Evolutionary conservation across 306 rosid genomes (phyloP).

Genomic region (Dalbergia cochinchinensis): DNA sequence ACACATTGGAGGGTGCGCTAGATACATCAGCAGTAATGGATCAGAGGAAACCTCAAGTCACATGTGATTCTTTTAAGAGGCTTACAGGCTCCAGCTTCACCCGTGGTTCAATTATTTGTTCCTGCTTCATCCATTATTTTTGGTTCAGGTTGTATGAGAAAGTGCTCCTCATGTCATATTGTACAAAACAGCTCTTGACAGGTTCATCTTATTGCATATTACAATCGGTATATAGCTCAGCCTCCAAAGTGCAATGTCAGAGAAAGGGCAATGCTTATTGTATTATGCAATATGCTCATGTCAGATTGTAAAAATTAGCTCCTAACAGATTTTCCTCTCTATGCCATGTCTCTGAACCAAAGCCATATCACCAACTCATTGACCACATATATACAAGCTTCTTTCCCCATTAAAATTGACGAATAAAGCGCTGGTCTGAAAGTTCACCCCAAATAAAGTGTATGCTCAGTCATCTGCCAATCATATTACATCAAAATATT

Average conservation of each 20-base stretch:
- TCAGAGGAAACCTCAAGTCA: slow-evolving; percentile 26
- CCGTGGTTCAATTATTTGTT: slow-evolving; percentile 24
- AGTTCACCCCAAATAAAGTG: slow-evolving; percentile 34
- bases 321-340: slow-evolving; percentile 1
- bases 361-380: not conserved
- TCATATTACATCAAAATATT: not conserved
- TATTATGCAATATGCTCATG: not conserved
- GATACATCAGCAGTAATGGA: slow-evolving; percentile 26
- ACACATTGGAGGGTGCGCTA: slow-evolving; percentile 18
- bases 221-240: too few species aligned
- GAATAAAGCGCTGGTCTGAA: slow-evolving; percentile 13
- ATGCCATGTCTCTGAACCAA: slow-evolving; percentile 26
- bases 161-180: slow-evolving; percentile 14
- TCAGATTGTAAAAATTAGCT: not conserved
- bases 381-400: slow-evolving; percentile 11
- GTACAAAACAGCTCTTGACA: slow-evolving; percentile 13
- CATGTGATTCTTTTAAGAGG: slow-evolving; percentile 6
- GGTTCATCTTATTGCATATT: not conserved
- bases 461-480: not conserved
- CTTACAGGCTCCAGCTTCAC: slow-evolving; percentile 34
- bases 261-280: too few species aligned
- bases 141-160: slow-evolving; percentile 26
- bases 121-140: slow-evolving; percentile 39
- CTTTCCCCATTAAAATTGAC: slow-evolving; percentile 17
- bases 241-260: too few species aligned